Evolutionary conservation across 75 land plant species (phyloP).

Genomic region (Pinus albicaulis): DNA sequence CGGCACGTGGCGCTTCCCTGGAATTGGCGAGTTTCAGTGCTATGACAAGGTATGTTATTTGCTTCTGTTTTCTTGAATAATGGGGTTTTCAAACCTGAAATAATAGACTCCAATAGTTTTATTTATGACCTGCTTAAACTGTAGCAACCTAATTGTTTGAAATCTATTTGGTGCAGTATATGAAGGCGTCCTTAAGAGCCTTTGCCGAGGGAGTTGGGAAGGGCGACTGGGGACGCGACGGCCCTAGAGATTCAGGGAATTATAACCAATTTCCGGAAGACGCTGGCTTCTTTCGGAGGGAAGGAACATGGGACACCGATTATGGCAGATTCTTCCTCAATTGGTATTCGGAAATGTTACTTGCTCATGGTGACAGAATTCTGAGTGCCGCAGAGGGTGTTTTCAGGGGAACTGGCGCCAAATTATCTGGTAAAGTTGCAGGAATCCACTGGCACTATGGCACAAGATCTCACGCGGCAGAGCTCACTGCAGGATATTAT

Average conservation of each 20-base stretch:
- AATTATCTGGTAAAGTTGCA: conserved; percentile 61
- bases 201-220: conserved; percentile 44
- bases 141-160: background rate
- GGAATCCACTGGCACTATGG: conserved; percentile 98
- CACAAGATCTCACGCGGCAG: conserved; percentile 82
- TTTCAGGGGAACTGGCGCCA: conserved; percentile 43
- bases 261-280: conserved; percentile 52
- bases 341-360: conserved; percentile 71
- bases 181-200: conserved; percentile 59
- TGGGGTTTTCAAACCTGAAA: background rate
- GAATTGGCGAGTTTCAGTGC: conserved; percentile 73
- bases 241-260: conserved; percentile 46
- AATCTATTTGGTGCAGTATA: conserved; percentile 49
- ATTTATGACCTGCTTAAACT: too few relatives aligned
- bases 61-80: background rate
- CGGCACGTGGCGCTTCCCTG: conserved; percentile 33
- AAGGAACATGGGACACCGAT: conserved; percentile 60
- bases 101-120: background rate
- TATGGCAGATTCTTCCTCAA: conserved; percentile 61
- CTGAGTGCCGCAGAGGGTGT: conserved; percentile 44
- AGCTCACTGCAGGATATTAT: conserved; percentile 93
- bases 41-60: conserved; percentile 53
- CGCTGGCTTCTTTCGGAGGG: conserved; percentile 44
- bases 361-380: conserved; percentile 68
- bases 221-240: conserved; percentile 57